These are phyloP conservation scores for Pleurotus citrinopileatus DNA, from an alignment of 768 basidiomycete genomes.

Conservation along the genomic window DNA sequence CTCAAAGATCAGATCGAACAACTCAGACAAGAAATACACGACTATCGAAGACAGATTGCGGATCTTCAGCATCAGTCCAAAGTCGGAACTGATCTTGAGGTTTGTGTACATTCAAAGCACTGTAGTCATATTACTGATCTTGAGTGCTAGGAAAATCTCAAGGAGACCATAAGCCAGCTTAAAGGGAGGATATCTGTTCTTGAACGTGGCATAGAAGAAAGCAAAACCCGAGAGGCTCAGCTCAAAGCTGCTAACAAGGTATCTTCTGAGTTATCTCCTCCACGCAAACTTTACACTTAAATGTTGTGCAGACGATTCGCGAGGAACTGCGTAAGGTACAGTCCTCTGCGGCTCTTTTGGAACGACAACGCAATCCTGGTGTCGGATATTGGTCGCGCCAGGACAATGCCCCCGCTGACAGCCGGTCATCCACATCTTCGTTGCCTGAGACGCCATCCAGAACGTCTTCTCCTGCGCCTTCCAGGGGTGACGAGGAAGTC, in stretches of 20 bases:
- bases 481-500: conserved; percentile 80
- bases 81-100: conserved; percentile 60
- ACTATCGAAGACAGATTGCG: conserved; percentile 49
- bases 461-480: conserved; percentile 28
- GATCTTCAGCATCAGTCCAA: conserved; percentile 52
- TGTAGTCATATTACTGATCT: neutral
- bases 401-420: conserved; percentile 34
- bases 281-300: conserved; percentile 2
- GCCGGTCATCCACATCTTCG: conserved; percentile 35
- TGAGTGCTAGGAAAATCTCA: neutral
- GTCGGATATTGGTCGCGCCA: conserved; percentile 84
- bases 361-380: conserved; percentile 89
- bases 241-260: conserved; percentile 80
- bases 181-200: conserved; percentile 46
- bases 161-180: conserved; percentile 30
- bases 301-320: conserved; percentile 62
- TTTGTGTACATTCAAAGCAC: conserved; percentile 25
- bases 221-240: conserved; percentile 65
- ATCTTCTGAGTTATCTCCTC: conserved; percentile 11
- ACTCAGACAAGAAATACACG: conserved; percentile 44
- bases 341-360: conserved; percentile 85
- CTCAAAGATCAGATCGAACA: conserved; percentile 55
- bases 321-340: conserved; percentile 97
- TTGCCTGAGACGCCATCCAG: conserved; percentile 32
- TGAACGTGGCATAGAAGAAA: conserved; percentile 73